Percentiles rank a stretch among this genome's conserved stretches.
Conservation (phyloP, 2,329 filamentous ascomycete genomes). For the Fusarium duplospermum region DNA sequence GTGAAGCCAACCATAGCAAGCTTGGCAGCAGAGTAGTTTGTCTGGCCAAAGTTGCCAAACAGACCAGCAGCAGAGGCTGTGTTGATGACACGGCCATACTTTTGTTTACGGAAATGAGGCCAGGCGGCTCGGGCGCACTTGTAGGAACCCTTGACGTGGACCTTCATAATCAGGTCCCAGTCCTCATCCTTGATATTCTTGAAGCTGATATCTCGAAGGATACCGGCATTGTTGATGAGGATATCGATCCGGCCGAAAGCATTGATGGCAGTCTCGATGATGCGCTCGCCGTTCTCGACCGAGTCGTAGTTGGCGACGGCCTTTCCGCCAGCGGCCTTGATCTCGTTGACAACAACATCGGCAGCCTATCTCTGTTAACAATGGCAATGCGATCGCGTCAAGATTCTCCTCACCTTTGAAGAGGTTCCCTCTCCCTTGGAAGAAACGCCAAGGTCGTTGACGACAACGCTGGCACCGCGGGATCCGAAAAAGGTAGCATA, state of each 20-base stretch:
- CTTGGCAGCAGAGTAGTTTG: slow-evolving; percentile 98
- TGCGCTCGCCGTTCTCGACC: slow-evolving; percentile 92
- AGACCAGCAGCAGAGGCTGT: slow-evolving; percentile 95
- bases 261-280: slow-evolving; percentile 89
- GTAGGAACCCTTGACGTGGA: slow-evolving; percentile 94
- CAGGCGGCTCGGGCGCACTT: slow-evolving; percentile 95
- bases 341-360: slow-evolving; percentile 85
- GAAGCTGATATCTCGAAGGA: slow-evolving; percentile 94
- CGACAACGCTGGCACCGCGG: slow-evolving; percentile 92
- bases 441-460: slow-evolving; percentile 94
- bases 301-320: slow-evolving; percentile 98
- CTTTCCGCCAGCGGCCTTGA: slow-evolving; percentile 89
- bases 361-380: slow-evolving; percentile 68
- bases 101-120: slow-evolving; percentile 98
- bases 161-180: slow-evolving; percentile 94
- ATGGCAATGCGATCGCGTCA: slow-evolving; percentile 31
- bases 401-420: slow-evolving; percentile 73
- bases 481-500: slow-evolving; percentile 93
- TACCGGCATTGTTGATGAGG: slow-evolving; percentile 97
- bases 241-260: slow-evolving; percentile 89
- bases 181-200: slow-evolving; percentile 98
- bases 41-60: slow-evolving; percentile 95
- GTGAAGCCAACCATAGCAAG: slow-evolving; percentile 96
- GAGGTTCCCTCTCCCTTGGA: slow-evolving; percentile 93
- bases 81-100: slow-evolving; percentile 97